Base-by-base conservation (phyloP, 1,139 yeast genomes). In the Kluyveromyces marxianus region DNA sequence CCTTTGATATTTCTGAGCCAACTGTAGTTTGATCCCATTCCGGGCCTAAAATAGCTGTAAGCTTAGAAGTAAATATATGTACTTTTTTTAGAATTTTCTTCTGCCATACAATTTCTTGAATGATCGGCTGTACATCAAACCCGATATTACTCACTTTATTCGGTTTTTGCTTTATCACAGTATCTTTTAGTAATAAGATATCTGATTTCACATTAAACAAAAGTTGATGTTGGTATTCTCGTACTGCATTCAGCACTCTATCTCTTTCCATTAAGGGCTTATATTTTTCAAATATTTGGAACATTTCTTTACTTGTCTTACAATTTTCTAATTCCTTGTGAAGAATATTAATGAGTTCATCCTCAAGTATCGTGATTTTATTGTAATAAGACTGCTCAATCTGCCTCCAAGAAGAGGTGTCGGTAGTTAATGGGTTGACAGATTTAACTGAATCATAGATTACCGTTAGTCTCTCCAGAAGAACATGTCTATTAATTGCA, bases 11-110 rank as follows among this genome's bases (percentile, higher is more conserved):
- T 51, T 75, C 77, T 45, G 72, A 75, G 0, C 96, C 97, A 42
- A 83, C 81, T 0, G 90, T 79, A 54, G 82, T 86, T 38, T 77
- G 72, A 42, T 68, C 70, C 97, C 97, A 90, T 30, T 81, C 83
- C 10, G 69, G 58, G 0, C 97, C 96, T 7, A 90, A 69, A 2
- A 81, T 71, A 10, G 71, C 60, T 42, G 75, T 77, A 6, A 80
- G 66, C 37, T 76, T 68, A 7, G 63, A 56, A 47, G 70, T 58
- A 28, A 78, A 60, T 37, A 63, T 62, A 8, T 66, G 62, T 2
- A 79, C 55, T 46, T 74, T 75, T 27, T 63, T 54, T 35, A 69
- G 71, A 7, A 78, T 66, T 52, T 79, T 81, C 26, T 66, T 67
- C 14, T 73, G 72, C 79, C 83, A 76, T 2, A 74, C 59, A 5